Evolutionary conservation across 257 asterid species (phyloP).

Genomic region (Penstemon davidsonii): DNA sequence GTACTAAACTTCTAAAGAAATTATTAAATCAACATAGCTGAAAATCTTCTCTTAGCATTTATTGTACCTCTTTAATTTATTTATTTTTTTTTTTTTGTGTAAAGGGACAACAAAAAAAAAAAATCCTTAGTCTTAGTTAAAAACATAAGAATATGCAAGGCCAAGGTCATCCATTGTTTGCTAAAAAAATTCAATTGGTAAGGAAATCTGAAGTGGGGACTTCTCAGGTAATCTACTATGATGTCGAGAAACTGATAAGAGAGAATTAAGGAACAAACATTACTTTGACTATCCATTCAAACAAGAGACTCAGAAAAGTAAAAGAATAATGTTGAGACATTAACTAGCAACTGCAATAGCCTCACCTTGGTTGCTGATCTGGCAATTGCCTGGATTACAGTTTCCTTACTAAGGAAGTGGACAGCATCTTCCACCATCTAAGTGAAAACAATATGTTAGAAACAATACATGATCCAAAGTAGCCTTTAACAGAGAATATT

Average conservation of each 20-base stretch:
- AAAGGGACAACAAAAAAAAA: not conserved
- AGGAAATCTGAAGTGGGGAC: not conserved
- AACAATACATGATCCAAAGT: slow-evolving; percentile 25
- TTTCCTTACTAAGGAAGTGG: slow-evolving; percentile 94
- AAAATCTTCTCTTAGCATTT: too few species aligned
- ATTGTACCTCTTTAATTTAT: too few species aligned
- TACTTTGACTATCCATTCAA: not conserved
- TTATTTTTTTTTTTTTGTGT: not conserved
- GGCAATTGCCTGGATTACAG: slow-evolving; percentile 86
- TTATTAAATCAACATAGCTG: not conserved
- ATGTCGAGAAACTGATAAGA: not conserved
- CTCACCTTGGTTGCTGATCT: slow-evolving; percentile 97
- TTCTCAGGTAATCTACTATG: not conserved
- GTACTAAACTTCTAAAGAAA: not conserved
- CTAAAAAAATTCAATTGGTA: slow-evolving; percentile 5
- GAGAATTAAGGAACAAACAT: not conserved
- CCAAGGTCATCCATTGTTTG: not conserved
- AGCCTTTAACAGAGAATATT: slow-evolving; percentile 13
- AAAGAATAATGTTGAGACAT: not conserved
- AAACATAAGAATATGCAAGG: not conserved
- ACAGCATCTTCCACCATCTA: slow-evolving; percentile 99
- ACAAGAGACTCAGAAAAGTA: not conserved
- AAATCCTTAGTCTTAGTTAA: too few species aligned
- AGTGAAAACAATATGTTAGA: slow-evolving; percentile 20
- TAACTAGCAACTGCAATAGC: slow-evolving; percentile 7